Evolutionary conservation across 2,329 filamentous ascomycete species (phyloP).

Genomic region (Lanzia echinophila): DNA sequence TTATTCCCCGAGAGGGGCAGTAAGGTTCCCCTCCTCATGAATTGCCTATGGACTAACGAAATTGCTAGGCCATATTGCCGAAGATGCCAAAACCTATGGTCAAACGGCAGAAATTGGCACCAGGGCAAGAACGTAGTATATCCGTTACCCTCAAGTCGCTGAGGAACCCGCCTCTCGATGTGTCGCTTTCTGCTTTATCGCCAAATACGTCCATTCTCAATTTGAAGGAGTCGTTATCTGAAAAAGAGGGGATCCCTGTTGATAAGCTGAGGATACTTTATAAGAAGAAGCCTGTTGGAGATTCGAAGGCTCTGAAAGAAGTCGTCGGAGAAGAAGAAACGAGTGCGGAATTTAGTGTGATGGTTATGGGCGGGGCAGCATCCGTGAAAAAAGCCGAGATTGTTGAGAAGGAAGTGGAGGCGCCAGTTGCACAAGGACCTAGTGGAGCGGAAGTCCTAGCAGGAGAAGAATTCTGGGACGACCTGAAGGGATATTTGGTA

Average conservation of each 20-base stretch:
- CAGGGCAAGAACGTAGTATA: conserved; percentile 46
- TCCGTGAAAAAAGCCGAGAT: conserved; percentile 35
- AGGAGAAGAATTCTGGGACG: conserved; percentile 76
- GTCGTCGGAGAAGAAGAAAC: conserved; percentile 51
- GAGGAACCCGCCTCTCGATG: conserved; percentile 64
- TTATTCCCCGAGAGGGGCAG: conserved; percentile 70
- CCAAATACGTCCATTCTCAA: conserved; percentile 70
- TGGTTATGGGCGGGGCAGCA: conserved; percentile 72
- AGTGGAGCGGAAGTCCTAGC: conserved; percentile 55
- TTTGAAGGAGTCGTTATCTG: conserved; percentile 64
- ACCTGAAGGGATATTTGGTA: conserved; percentile 73
- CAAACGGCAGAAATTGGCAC: conserved; percentile 39
- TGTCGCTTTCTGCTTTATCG: conserved; percentile 57
- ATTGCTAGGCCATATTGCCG: conserved; percentile 61
- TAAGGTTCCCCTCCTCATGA: conserved; percentile 39
- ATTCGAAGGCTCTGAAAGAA: conserved; percentile 72
- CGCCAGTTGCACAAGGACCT: conserved; percentile 43
- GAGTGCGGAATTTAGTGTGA: conserved; percentile 71
- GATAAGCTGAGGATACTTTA: conserved; percentile 81
- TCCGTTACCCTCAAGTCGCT: conserved; percentile 66
- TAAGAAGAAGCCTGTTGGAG: conserved; percentile 78
- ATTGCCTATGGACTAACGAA: conserved; percentile 7
- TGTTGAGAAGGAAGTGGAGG: conserved; percentile 29
- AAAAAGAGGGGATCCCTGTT: conserved; percentile 55
- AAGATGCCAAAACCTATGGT: conserved; percentile 54